Percentiles rank a stretch among this genome's conserved stretches.
phyloP scores from a whole-genome alignment of 164 flowering plant genomes.

The Brasenia schreberi region DNA sequence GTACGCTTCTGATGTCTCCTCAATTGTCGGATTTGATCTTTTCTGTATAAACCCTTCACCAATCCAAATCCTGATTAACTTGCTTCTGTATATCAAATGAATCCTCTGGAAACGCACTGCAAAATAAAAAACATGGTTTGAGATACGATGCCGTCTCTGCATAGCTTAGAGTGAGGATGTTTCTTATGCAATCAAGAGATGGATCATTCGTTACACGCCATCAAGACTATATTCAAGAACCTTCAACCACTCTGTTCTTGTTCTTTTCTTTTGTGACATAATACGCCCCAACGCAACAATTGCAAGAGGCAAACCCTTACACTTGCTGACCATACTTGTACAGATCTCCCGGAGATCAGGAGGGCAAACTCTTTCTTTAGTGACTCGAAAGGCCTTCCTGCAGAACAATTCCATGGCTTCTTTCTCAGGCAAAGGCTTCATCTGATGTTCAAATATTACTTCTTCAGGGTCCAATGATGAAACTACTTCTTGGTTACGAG shows the following conservation, averaged over 20 bases:
- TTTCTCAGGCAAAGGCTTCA: constrained; percentile 1
- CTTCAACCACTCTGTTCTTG: neutral
- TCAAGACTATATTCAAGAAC: neutral
- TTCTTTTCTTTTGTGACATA: neutral
- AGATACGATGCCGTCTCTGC: neutral
- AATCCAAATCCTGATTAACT: neutral
- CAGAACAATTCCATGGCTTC: constrained; percentile 27
- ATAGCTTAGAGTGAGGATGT: neutral
- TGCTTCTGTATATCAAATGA: neutral
- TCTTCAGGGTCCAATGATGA: constrained; percentile 3
- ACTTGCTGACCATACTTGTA: constrained; percentile 2
- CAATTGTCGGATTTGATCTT: neutral
- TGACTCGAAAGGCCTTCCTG: constrained; percentile 12
- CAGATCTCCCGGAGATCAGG: neutral
- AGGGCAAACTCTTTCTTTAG: no score
- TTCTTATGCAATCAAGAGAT: neutral
- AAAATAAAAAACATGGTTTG: neutral
- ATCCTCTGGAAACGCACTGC: constrained; percentile 1
- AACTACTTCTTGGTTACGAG: constrained; percentile 10
- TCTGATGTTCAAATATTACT: neutral
- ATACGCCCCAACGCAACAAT: constrained; percentile 12
- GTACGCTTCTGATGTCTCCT: neutral
- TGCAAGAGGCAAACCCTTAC: constrained; percentile 17
- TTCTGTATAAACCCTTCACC: neutral
- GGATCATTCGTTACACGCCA: neutral